Percentiles rank a stretch among this genome's conserved stretches.
These are phyloP conservation scores for Lactifluus pinguis DNA, from an alignment of 768 basidiomycete species.

Conservation along the genomic window DNA sequence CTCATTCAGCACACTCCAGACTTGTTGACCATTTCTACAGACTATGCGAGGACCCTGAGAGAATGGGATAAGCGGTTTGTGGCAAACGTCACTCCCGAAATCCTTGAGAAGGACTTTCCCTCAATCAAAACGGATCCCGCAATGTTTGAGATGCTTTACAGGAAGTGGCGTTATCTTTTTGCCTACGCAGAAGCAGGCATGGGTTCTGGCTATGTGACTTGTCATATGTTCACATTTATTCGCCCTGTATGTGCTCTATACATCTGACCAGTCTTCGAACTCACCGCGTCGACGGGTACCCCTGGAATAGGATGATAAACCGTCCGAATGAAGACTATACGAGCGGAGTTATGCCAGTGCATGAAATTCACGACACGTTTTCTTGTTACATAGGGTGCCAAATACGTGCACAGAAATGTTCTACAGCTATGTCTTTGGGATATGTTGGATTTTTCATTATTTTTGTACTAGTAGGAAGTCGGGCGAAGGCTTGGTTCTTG, in stretches of 20 bases:
- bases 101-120: conserved; percentile 50
- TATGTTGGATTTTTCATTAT: no score
- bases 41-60: conserved; percentile 21
- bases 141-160: conserved; percentile 57
- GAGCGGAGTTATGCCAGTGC: no score
- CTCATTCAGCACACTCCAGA: neutral
- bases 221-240: conserved; percentile 67
- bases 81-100: conserved; percentile 46
- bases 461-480: no score
- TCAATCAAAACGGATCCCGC: conserved; percentile 36
- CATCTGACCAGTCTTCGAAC: neutral
- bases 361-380: no score
- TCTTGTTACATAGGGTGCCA: no score
- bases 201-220: conserved; percentile 66
- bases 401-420: no score
- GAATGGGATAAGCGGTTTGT: conserved; percentile 25
- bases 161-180: conserved; percentile 74
- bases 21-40: neutral
- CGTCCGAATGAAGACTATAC: neutral
- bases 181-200: conserved; percentile 72
- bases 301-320: neutral
- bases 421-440: no score
- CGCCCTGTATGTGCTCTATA: conserved; percentile 35
- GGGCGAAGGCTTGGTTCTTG: no score
- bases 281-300: neutral